These are phyloP conservation scores for Corrigiola litoralis DNA, from an alignment of 179 eudicot species.

Conservation along the genomic window DNA sequence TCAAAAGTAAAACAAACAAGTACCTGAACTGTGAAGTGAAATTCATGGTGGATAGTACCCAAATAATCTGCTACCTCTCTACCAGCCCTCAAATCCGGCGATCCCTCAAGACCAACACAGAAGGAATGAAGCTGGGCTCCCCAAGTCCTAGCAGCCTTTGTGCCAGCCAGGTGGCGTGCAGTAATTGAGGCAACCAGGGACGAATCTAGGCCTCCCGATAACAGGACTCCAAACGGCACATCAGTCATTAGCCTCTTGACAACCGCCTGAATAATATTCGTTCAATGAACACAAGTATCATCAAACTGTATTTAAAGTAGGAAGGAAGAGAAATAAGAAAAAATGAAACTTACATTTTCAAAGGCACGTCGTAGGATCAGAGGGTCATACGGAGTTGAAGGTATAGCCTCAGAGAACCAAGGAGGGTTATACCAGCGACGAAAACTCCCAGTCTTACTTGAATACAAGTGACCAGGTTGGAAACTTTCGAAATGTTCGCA, in stretches of 20 bases:
- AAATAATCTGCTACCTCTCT: slow-evolving; percentile 86
- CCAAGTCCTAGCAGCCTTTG: slow-evolving; percentile 71
- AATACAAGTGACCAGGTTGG: slow-evolving; percentile 80
- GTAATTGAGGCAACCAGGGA: slow-evolving; percentile 81
- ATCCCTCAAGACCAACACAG: slow-evolving; percentile 90
- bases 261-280: slow-evolving; percentile 49
- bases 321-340: too few relatives aligned
- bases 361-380: slow-evolving; percentile 60
- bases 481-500: slow-evolving; percentile 79
- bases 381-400: slow-evolving; percentile 74
- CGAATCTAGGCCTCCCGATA: slow-evolving; percentile 88
- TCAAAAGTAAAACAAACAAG: too few relatives aligned
- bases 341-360: slow-evolving; percentile 47
- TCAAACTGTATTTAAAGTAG: too few relatives aligned
- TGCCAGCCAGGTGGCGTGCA: slow-evolving; percentile 61
- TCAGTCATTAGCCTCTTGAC: slow-evolving; percentile 84
- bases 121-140: slow-evolving; percentile 83
- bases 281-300: neutral
- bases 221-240: slow-evolving; percentile 87
- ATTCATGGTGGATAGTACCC: slow-evolving; percentile 85
- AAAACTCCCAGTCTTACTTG: slow-evolving; percentile 63
- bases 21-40: slow-evolving; percentile 85
- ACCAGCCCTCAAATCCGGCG: slow-evolving; percentile 84
- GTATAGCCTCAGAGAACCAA: slow-evolving; percentile 67
- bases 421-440: slow-evolving; percentile 82